phyloP scores from a whole-genome alignment of 768 basidiomycete genomes.

The Tricholoma flavovirens region DNA sequence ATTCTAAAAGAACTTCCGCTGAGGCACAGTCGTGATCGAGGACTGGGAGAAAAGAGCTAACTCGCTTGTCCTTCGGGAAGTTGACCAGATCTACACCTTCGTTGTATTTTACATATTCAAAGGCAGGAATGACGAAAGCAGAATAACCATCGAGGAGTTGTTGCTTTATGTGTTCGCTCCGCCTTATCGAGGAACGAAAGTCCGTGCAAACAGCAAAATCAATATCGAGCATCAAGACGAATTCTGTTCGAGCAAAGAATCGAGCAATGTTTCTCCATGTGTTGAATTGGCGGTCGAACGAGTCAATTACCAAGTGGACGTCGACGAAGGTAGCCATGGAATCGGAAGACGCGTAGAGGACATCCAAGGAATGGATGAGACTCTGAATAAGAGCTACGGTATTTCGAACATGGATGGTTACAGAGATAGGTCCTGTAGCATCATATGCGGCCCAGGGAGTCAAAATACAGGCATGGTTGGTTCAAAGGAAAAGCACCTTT shows the following conservation, averaged over 20 bases:
- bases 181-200: constrained; percentile 55
- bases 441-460: background rate
- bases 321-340: constrained; percentile 69
- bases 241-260: constrained; percentile 76
- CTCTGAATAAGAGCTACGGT: constrained; percentile 37
- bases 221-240: constrained; percentile 88
- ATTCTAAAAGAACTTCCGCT: constrained; percentile 26
- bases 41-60: constrained; percentile 27
- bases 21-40: background rate
- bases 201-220: constrained; percentile 85
- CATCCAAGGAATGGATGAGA: constrained; percentile 58
- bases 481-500: constrained; percentile 39
- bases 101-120: constrained; percentile 65
- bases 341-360: constrained; percentile 60
- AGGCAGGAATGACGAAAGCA: constrained; percentile 81
- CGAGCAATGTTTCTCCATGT: constrained; percentile 86
- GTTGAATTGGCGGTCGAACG: constrained; percentile 82
- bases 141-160: constrained; percentile 53
- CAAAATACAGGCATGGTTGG: background rate
- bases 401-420: constrained; percentile 69
- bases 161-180: constrained; percentile 32
- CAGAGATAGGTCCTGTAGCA: constrained; percentile 72
- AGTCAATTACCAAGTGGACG: constrained; percentile 80
- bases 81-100: constrained; percentile 52
- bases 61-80: constrained; percentile 71